phyloP scores from a whole-genome alignment of 2,329 filamentous ascomycete species.

The Trichoderma sp. region DNA sequence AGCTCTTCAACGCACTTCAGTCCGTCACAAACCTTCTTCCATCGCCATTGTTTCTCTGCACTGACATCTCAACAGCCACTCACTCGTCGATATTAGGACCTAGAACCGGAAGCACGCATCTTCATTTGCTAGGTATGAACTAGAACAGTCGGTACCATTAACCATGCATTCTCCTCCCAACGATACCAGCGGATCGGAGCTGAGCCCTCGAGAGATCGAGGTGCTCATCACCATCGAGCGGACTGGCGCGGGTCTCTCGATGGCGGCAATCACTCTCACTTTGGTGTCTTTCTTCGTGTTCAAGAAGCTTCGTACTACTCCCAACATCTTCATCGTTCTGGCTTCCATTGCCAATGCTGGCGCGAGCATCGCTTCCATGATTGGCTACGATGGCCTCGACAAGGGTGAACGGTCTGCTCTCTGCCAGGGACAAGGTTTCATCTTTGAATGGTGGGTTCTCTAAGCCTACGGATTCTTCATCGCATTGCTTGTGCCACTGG shows the following conservation, averaged over 20 bases:
- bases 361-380: slow-evolving; percentile 63
- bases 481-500: accelerated
- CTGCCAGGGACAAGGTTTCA: slow-evolving; percentile 59
- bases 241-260: slow-evolving; percentile 51
- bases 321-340: slow-evolving; percentile 48
- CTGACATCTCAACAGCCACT: background rate
- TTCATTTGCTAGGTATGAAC: background rate
- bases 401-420: slow-evolving; percentile 53
- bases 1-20: background rate
- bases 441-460: slow-evolving; percentile 61
- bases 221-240: slow-evolving; percentile 51
- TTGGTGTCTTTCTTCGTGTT: slow-evolving; percentile 48
- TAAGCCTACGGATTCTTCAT: background rate
- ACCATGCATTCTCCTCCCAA: slow-evolving; percentile 10
- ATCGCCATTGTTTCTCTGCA: background rate
- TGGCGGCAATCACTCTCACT: slow-evolving; percentile 49
- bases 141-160: background rate
- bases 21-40: background rate
- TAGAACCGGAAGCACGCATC: background rate
- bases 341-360: slow-evolving; percentile 44
- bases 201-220: slow-evolving; percentile 39
- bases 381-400: slow-evolving; percentile 63
- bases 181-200: slow-evolving; percentile 22
- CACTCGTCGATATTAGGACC: background rate
- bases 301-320: slow-evolving; percentile 53